A percentile compares a stretch with the other conserved stretches of the same genome.
Conservation (phyloP, 2,329 filamentous ascomycete species). For the Neofusicoccum sp. region DNA sequence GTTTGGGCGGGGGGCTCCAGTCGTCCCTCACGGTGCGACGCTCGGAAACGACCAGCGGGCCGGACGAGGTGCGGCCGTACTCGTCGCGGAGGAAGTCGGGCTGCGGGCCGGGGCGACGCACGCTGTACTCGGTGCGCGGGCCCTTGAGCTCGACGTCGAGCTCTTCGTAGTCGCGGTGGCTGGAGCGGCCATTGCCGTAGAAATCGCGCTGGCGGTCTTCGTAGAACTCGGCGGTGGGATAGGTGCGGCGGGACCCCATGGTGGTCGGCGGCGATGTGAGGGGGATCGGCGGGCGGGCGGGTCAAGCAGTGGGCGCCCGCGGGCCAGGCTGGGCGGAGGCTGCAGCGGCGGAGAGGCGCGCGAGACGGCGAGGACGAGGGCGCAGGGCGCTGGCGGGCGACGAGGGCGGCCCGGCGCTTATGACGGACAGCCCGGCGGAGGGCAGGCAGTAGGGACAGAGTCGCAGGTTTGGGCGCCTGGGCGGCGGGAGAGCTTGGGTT, state of each 20-base stretch:
- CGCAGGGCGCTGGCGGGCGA: not conserved
- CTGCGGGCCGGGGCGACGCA: slow-evolving; percentile 38
- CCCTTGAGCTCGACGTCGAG: slow-evolving; percentile 48
- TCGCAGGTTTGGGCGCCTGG: not conserved
- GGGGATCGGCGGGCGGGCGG: slow-evolving; percentile 18
- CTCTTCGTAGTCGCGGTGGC: slow-evolving; percentile 48
- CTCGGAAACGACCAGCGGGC: slow-evolving; percentile 47
- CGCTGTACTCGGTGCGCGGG: slow-evolving; percentile 20
- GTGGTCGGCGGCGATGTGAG: slow-evolving; percentile 13
- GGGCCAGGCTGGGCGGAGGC: not conserved
- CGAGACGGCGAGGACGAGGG: not conserved
- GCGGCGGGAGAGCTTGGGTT: slow-evolving; percentile 2
- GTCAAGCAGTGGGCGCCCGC: slow-evolving; percentile 3
- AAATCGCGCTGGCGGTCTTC: slow-evolving; percentile 52
- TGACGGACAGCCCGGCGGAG: not conserved
- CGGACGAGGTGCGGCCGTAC: slow-evolving; percentile 45
- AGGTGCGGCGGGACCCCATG: slow-evolving; percentile 45
- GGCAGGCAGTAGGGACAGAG: slow-evolving; percentile 8
- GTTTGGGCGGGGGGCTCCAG: slow-evolving; percentile 32
- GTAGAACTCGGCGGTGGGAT: slow-evolving; percentile 47
- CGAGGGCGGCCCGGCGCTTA: not conserved
- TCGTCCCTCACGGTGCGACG: slow-evolving; percentile 39
- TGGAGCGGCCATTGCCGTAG: slow-evolving; percentile 41
- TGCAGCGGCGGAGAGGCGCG: not conserved
- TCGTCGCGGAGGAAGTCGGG: slow-evolving; percentile 53